Evolutionary conservation across 169 alveolate genomes (phyloP), one percentile per base, ranked within the genome.

Genomic region (Plasmodium inui): DNA sequence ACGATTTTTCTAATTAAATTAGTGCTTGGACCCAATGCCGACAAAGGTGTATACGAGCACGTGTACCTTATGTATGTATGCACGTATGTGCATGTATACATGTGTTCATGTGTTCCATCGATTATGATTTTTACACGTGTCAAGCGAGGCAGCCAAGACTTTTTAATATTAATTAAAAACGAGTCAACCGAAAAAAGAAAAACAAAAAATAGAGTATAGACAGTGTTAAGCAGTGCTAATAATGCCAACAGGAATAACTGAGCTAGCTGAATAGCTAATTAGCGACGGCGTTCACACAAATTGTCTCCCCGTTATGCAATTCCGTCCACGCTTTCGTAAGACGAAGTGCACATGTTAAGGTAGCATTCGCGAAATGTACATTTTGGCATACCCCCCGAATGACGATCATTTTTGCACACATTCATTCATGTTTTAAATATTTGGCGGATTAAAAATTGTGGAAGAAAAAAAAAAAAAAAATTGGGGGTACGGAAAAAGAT

Each of bases 11-110:
- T 67, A 22, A 67, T 67, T 67, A 67, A 67, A 67, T 19, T 26
- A 67, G 76, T 26, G 37, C 76, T 67, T 67, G 19, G 76, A 67
- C 39, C 76, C 41, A n/a, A 41, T 26, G 30, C 76, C 76, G 32
- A 67, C 76, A 28, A 67, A 26, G 41, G 76, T 67, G 30, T 71
- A 71, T 71, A 71, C 17, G 39, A 30, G 55, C 83, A 74, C 83
- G 44, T 19, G 55, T 32, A 19, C 55, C n/a, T 4, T 5, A 74
- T 74, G 55, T 74, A 74, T 74, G 28, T 74, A 32, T 74, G 76
- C 37, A 26, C 76, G 37, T 67, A 67, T 67, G 39, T 67, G 37
- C 76, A 67, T 67, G 37, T 26, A 41, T 67, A 28, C 39, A 8
- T 67, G n/a, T 67, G 30, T 67, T 67, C 76, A 67, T 67, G n/a